phyloP scores from a whole-genome alignment of 345 rosid species.

The Gossypium arboreum region DNA sequence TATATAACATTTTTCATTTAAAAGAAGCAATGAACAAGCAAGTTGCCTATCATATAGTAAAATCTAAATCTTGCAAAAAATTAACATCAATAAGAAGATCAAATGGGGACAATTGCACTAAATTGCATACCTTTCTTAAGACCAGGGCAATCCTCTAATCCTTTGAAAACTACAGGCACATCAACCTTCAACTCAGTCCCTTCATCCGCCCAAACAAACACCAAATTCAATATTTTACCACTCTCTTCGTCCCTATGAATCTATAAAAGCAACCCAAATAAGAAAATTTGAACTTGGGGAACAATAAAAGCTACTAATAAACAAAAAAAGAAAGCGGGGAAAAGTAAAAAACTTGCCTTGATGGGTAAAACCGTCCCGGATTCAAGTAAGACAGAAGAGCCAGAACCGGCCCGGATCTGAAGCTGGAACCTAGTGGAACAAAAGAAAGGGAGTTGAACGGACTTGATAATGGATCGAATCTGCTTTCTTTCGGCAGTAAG shows the following conservation, averaged over 20 bases:
- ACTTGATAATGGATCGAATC: conserved; percentile 52
- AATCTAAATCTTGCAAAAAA: not conserved
- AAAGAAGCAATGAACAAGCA: not conserved
- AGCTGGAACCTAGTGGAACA: conserved; percentile 60
- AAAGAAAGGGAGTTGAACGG: conserved; percentile 50
- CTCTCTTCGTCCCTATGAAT: conserved; percentile 75
- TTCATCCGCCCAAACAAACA: conserved; percentile 84
- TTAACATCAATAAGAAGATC: not conserved
- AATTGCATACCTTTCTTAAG: conserved; percentile 60
- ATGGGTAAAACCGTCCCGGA: conserved; percentile 78
- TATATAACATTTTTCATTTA: not conserved
- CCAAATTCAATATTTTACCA: conserved; percentile 79
- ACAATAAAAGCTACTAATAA: not conserved
- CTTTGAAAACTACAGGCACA: conserved; percentile 82
- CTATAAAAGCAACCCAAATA: conserved; percentile 32
- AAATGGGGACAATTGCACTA: not conserved
- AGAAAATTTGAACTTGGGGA: not conserved
- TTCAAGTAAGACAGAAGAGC: conserved; percentile 51
- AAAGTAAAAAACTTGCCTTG: conserved; percentile 40
- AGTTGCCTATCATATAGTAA: not conserved
- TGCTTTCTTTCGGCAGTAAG: conserved; percentile 57
- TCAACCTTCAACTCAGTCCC: conserved; percentile 72
- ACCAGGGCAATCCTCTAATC: conserved; percentile 69
- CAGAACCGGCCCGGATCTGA: conserved; percentile 69
- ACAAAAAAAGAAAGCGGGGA: not conserved